Percentiles rank a stretch among this genome's conserved stretches.
Evolutionary conservation across 176 grass and related monocot species (phyloP).

Genomic region (Eragrostis nindensis): DNA sequence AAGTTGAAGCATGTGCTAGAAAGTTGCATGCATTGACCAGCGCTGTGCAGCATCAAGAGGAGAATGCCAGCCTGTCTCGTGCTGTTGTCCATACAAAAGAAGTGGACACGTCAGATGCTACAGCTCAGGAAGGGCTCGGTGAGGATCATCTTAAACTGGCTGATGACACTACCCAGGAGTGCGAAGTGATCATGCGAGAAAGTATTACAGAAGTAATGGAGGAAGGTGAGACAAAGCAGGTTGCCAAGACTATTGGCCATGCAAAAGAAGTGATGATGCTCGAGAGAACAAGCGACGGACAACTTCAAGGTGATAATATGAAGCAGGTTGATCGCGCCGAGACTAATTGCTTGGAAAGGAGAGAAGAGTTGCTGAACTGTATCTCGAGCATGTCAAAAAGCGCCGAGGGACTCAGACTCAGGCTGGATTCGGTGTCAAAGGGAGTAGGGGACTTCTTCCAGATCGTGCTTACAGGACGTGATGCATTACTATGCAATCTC

Average conservation of each 20-base stretch:
- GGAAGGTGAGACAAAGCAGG: constrained; percentile 16
- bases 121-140: neutral
- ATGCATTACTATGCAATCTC: constrained; percentile 84
- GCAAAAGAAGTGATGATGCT: neutral
- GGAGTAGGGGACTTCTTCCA: constrained; percentile 76
- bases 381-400: constrained; percentile 53
- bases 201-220: constrained; percentile 23
- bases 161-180: neutral
- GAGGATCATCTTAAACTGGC: constrained; percentile 15
- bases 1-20: constrained; percentile 56
- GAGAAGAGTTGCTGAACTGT: constrained; percentile 45
- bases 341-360: constrained; percentile 1
- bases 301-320: constrained; percentile 31
- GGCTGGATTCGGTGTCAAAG: constrained; percentile 64
- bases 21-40: constrained; percentile 47
- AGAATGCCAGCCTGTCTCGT: constrained; percentile 31
- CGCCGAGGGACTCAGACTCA: constrained; percentile 27
- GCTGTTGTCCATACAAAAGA: constrained; percentile 35
- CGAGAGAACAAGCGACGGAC: neutral
- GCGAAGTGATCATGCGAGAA: neutral
- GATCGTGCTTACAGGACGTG: constrained; percentile 75
- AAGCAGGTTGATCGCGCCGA: neutral
- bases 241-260: neutral
- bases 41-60: constrained; percentile 33
- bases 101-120: neutral